These are phyloP conservation scores for Globisporangium polare DNA, from an alignment of 352 stramenopile genomes.

Conservation along the genomic window DNA sequence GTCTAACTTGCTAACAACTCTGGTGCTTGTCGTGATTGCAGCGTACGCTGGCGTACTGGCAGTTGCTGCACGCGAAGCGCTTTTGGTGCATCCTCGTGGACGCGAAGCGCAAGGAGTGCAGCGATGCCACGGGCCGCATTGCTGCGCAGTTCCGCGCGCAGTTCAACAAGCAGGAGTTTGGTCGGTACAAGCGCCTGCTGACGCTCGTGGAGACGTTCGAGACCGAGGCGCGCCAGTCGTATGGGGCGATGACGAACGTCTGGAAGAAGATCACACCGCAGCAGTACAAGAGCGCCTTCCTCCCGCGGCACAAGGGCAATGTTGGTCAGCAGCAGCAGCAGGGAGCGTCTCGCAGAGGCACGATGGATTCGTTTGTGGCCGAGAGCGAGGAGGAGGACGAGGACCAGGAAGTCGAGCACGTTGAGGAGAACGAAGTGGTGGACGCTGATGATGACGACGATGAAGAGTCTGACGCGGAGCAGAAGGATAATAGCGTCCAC, in stretches of 20 bases:
- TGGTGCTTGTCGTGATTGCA: slow-evolving; percentile 12
- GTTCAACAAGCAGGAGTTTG: slow-evolving; percentile 67
- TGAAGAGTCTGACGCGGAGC: slow-evolving; percentile 4
- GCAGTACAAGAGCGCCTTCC: slow-evolving; percentile 46
- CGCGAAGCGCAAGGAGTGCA: slow-evolving; percentile 41
- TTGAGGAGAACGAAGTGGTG: background rate
- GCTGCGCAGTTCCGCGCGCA: slow-evolving; percentile 25
- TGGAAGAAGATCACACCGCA: slow-evolving; percentile 56
- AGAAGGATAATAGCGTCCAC: background rate
- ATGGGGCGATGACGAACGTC: slow-evolving; percentile 44
- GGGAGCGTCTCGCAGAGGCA: slow-evolving; percentile 35
- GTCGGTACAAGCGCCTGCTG: slow-evolving; percentile 69
- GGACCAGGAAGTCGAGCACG: slow-evolving; percentile 33
- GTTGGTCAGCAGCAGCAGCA: background rate
- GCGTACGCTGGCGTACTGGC: slow-evolving; percentile 75
- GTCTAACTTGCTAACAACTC: background rate
- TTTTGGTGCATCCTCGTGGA: slow-evolving; percentile 77
- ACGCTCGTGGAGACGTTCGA: slow-evolving; percentile 63
- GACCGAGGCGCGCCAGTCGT: slow-evolving; percentile 38
- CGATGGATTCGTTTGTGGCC: slow-evolving; percentile 52
- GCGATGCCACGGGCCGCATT: slow-evolving; percentile 45
- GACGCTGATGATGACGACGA: background rate
- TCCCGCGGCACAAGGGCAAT: slow-evolving; percentile 15
- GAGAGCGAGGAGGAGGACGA: slow-evolving; percentile 54
- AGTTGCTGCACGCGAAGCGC: slow-evolving; percentile 76